Conservation (phyloP, 305 asterid species). For the Ruellia speciosa region DNA sequence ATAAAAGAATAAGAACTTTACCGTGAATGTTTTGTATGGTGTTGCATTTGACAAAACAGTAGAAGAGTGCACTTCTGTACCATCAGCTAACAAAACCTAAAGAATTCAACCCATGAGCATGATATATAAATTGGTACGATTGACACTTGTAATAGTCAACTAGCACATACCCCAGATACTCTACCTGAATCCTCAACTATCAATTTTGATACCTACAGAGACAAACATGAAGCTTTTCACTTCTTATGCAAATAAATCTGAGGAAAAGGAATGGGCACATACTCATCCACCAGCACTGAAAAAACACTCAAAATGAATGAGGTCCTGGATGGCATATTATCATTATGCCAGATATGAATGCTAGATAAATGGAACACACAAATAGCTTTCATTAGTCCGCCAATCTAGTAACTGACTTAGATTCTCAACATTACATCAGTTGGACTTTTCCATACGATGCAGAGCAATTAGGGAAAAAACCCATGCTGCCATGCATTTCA, state of each 20-base stretch:
- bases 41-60: slow-evolving; percentile 91
- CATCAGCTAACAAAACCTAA: slow-evolving; percentile 82
- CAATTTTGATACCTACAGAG: slow-evolving; percentile 56
- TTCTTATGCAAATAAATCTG: slow-evolving; percentile 9
- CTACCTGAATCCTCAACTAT: slow-evolving; percentile 51
- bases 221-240: slow-evolving; percentile 16
- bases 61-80: slow-evolving; percentile 60
- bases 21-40: slow-evolving; percentile 89
- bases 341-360: neutral
- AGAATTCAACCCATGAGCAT: slow-evolving; percentile 24
- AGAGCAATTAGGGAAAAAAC: too few relatives aligned
- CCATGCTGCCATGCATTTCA: too few relatives aligned
- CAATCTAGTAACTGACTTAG: neutral
- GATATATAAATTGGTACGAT: slow-evolving; percentile 19
- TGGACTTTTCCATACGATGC: too few relatives aligned
- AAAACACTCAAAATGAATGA: neutral
- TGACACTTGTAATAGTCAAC: slow-evolving; percentile 17
- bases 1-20: slow-evolving; percentile 26
- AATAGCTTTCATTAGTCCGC: neutral
- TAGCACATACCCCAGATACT: slow-evolving; percentile 62
- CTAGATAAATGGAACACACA: neutral
- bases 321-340: slow-evolving; percentile 1
- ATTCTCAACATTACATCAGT: neutral
- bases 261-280: slow-evolving; percentile 5
- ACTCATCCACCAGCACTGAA: slow-evolving; percentile 8